Percentiles rank a stretch among this genome's conserved stretches.
phyloP scores from a whole-genome alignment of 2,329 filamentous ascomycete species.

The Penicillium sp. region DNA sequence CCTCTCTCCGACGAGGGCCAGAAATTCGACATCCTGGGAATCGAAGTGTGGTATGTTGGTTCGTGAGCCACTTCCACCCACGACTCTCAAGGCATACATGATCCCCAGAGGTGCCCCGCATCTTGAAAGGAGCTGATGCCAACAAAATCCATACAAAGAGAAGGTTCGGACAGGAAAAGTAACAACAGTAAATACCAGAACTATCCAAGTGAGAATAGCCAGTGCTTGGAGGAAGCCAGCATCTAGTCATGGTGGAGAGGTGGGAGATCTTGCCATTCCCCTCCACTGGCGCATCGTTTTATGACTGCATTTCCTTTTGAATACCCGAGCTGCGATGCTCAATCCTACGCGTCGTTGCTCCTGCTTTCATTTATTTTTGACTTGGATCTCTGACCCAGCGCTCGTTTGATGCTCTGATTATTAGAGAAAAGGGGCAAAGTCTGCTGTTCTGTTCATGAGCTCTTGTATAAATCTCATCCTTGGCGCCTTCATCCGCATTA shows the following conservation, averaged over 20 bases:
- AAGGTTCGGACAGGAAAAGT: too few relatives aligned
- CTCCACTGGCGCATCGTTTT: conserved; percentile 7
- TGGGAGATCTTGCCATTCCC: conserved; percentile 1
- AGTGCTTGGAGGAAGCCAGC: conserved; percentile 1
- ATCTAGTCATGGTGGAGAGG: conserved; percentile 1
- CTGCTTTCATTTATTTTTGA: not conserved
- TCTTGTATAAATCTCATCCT: too few relatives aligned
- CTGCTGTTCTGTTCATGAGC: too few relatives aligned
- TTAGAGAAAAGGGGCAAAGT: too few relatives aligned
- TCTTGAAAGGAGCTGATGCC: not conserved
- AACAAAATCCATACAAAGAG: too few relatives aligned
- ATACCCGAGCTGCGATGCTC: conserved; percentile 15
- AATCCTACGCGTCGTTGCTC: not conserved
- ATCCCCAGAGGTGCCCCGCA: too few relatives aligned
- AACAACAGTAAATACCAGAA: too few relatives aligned
- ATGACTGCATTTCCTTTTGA: conserved; percentile 12
- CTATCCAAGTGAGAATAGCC: not conserved
- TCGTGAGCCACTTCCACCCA: conserved; percentile 26
- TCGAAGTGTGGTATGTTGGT: conserved; percentile 92
- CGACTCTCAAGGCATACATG: too few relatives aligned
- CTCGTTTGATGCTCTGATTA: too few relatives aligned
- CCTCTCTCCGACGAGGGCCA: conserved; percentile 86
- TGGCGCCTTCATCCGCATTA: too few relatives aligned
- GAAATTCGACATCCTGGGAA: conserved; percentile 86
- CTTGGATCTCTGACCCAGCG: too few relatives aligned